These are phyloP conservation scores for Mortierella sp. DNA, from an alignment of 371 early-diverging fungal species.

Conservation along the genomic window DNA sequence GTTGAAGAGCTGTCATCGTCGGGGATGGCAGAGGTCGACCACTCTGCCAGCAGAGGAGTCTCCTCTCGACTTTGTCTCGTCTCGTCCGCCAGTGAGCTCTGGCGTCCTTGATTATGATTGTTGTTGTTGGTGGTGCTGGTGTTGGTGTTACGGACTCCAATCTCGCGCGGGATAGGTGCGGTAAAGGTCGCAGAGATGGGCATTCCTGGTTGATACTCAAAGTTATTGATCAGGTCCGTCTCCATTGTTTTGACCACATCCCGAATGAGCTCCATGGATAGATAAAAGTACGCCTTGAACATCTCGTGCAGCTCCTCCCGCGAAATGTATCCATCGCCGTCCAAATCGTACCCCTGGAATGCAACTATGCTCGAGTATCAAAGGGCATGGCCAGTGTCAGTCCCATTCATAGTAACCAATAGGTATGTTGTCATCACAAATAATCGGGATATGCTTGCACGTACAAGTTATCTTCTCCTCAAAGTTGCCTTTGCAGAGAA, in stretches of 20 bases:
- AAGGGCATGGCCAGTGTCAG: not conserved
- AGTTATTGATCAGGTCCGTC: constrained; percentile 89
- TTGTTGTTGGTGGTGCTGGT: constrained; percentile 10
- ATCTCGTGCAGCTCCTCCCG: constrained; percentile 88
- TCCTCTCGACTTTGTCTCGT: constrained; percentile 19
- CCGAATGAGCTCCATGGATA: constrained; percentile 89
- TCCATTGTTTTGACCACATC: constrained; percentile 94
- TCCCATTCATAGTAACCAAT: too few relatives aligned
- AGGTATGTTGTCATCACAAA: not conserved
- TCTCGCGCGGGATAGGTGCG: constrained; percentile 79
- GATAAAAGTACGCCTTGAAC: constrained; percentile 92
- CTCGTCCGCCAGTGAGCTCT: constrained; percentile 15
- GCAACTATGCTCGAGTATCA: constrained; percentile 66
- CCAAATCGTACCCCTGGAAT: constrained; percentile 94
- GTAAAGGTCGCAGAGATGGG: constrained; percentile 95
- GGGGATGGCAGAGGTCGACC: constrained; percentile 21
- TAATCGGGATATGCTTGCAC: constrained; percentile 21
- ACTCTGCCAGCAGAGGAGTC: constrained; percentile 26
- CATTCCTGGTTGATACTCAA: constrained; percentile 91
- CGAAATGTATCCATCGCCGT: constrained; percentile 89
- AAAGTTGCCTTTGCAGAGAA: constrained; percentile 88
- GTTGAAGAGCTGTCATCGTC: constrained; percentile 9
- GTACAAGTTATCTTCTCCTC: constrained; percentile 90
- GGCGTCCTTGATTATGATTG: not conserved
- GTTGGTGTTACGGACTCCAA: constrained; percentile 40